Base-by-base conservation (phyloP, 2,329 filamentous ascomycete species). In the Drechslera avenae region DNA sequence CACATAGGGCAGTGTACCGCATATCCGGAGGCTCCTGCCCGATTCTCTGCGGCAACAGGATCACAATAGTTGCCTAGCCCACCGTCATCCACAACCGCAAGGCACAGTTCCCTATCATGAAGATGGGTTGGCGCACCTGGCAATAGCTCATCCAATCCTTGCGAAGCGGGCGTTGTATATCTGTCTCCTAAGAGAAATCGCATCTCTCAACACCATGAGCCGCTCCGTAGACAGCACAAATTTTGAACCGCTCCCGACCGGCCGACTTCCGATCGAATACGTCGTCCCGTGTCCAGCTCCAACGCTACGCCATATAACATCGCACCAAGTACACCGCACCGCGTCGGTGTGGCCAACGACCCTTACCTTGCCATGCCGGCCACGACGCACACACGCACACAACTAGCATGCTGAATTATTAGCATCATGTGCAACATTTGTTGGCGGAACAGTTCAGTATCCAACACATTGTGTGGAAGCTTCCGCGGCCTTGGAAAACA, bases 251-350 rank as follows among this genome's bases (percentile, higher is more conserved):
- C 28, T 21, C 36, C 26, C 37, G 19, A 34, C 21, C 16, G 21
- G 33, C 19, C 40, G 14, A 19, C 13, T 6, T 39, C 44, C 28
- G 9, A 41, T 28, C 17, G 14, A 13, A 42, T 17, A 39, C 37
- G 19, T 32, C 43, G 13, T 19, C 35, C 26, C 36, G 39, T 41
- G 23, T 32, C 23, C 37, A 19, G 44, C 32, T 26, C 21, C 18
- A 28, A 28, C 10, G 17, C 23, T 40, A 21, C 39, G 45, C 39
- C 34, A 28, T 40, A 42, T 17, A 44, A 39, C 12, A 43, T 39
- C 30, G 39, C 50, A 26, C 35, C 26, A 30, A 34, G 28, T 31
- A 33, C 21, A 26, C 39, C 39, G 23, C 39, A 43, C 45, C 39
- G 26, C 34, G 13, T 23, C 34, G 26, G 34, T 32, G 44, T 28